Conservation (phyloP, 139 green algal species). For the Closterium sp. region DNA sequence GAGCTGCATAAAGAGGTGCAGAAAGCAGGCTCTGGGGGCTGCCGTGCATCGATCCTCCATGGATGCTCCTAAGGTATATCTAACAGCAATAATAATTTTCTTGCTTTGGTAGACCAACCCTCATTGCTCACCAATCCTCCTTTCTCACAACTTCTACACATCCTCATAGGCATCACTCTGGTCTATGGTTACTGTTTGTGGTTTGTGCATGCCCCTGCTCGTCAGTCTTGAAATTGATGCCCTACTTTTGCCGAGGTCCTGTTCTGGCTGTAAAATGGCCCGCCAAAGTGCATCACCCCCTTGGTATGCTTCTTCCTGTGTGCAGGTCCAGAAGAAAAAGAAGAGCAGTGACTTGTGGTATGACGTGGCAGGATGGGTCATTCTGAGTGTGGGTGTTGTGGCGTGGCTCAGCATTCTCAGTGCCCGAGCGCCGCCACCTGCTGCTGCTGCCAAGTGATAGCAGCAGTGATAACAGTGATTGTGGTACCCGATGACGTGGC, state of each 20-base stretch:
- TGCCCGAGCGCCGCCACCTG: too few relatives aligned
- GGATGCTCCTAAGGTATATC: background rate
- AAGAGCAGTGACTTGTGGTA: conserved; percentile 49
- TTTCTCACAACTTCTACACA: background rate
- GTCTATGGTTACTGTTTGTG: too few relatives aligned
- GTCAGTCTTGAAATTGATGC: too few relatives aligned
- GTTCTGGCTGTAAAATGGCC: background rate
- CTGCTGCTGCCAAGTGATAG: too few relatives aligned
- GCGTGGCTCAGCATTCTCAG: conserved; percentile 38
- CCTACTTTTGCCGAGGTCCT: too few relatives aligned
- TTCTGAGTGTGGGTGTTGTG: conserved; percentile 42
- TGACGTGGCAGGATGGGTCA: conserved; percentile 53
- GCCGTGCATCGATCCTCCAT: background rate
- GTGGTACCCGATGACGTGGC: too few relatives aligned
- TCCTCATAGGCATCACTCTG: too few relatives aligned
- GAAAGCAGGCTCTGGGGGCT: background rate
- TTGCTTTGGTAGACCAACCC: background rate
- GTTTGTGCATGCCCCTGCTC: too few relatives aligned
- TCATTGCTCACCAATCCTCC: background rate
- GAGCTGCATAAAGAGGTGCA: too few relatives aligned
- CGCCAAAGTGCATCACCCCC: background rate
- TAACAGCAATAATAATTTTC: background rate
- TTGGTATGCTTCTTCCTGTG: background rate
- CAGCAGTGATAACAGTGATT: too few relatives aligned
- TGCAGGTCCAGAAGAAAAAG: conserved; percentile 24